These are phyloP conservation scores for Cutaneotrichosporon dermatis DNA, from an alignment of 1,284 basidiomycete genomes.

Conservation along the genomic window DNA sequence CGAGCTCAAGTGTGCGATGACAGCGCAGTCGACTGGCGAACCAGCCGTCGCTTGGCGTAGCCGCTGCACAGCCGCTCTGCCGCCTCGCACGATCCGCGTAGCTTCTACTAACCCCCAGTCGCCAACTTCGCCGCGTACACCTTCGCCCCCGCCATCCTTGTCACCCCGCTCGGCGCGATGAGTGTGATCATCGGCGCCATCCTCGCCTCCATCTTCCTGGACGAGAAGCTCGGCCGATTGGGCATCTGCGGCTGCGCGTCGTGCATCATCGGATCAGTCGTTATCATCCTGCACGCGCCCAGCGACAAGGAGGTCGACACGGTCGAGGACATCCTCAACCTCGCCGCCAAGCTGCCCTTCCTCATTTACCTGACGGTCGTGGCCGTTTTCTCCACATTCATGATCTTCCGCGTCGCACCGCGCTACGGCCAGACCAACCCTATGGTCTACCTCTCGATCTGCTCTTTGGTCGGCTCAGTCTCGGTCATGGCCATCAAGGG, in stretches of 20 bases:
- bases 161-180: conserved; percentile 91
- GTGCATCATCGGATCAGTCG: conserved; percentile 66
- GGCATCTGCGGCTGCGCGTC: conserved; percentile 88
- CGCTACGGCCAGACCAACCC: conserved; percentile 82
- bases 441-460: conserved; percentile 92
- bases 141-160: conserved; percentile 94
- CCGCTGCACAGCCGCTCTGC: no score
- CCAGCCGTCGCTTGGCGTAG: no score
- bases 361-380: conserved; percentile 83
- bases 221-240: conserved; percentile 89
- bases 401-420: conserved; percentile 86
- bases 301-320: conserved; percentile 91
- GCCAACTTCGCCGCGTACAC: conserved; percentile 99
- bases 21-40: no score
- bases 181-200: conserved; percentile 94
- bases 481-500: conserved; percentile 75
- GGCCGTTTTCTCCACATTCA: conserved; percentile 71
- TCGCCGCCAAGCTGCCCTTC: conserved; percentile 86
- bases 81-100: no score
- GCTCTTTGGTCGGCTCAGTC: conserved; percentile 95
- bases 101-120: conserved; percentile 54
- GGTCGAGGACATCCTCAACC: conserved; percentile 79
- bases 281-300: conserved; percentile 95
- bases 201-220: conserved; percentile 85
- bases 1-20: no score